phyloP scores from a whole-genome alignment of 306 rosid species.

The Acacia melanoxylon region DNA sequence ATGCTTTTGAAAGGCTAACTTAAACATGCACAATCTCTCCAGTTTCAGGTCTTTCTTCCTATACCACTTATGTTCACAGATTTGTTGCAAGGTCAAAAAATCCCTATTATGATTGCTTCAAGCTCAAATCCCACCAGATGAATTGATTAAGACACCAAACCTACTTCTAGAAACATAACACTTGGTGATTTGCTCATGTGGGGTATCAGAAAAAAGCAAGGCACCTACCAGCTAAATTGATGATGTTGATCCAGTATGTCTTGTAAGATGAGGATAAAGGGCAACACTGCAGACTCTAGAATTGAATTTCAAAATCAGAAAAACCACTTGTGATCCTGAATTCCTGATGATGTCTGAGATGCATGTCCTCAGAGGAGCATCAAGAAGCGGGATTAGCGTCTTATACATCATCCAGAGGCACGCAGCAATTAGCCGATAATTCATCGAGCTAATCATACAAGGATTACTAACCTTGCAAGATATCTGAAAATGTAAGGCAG shows the following conservation, averaged over 20 bases:
- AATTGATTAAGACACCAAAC: conserved; percentile 14
- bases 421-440: conserved; percentile 3
- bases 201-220: background rate
- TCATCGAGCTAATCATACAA: conserved; percentile 24
- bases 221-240: background rate
- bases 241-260: background rate
- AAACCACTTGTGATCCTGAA: background rate
- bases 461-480: conserved; percentile 26
- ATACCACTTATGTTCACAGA: conserved; percentile 27
- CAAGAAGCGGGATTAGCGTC: conserved; percentile 26
- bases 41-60: conserved; percentile 11
- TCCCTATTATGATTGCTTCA: conserved; percentile 22
- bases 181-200: background rate
- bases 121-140: conserved; percentile 32
- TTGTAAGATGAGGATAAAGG: background rate
- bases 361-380: conserved; percentile 29
- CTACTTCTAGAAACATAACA: background rate
- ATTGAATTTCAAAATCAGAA: background rate
- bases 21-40: background rate
- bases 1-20: too few relatives aligned
- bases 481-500: conserved; percentile 32
- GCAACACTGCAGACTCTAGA: background rate
- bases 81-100: conserved; percentile 27
- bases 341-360: background rate
- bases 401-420: conserved; percentile 28